These are phyloP conservation scores for Prunus armeniaca DNA, from an alignment of 306 rosid genomes.

Conservation along the genomic window DNA sequence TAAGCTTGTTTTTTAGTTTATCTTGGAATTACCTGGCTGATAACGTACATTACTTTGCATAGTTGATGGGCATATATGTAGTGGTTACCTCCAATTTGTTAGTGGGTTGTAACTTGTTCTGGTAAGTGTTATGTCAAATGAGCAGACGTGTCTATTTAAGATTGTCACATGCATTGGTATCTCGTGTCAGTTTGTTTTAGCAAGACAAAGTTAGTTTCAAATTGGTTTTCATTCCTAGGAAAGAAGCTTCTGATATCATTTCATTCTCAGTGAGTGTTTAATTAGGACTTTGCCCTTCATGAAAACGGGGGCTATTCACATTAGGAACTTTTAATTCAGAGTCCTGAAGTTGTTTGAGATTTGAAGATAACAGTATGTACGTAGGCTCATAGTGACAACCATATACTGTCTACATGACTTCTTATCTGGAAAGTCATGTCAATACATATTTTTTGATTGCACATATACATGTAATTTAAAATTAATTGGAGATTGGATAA, in stretches of 20 bases:
- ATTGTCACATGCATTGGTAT: neutral
- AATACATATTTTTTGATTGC: neutral
- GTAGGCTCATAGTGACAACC: neutral
- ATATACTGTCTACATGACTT: neutral
- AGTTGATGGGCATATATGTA: neutral
- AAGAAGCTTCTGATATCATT: no score
- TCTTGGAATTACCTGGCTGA: neutral
- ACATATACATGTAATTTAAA: neutral
- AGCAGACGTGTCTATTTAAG: neutral
- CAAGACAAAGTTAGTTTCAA: no score
- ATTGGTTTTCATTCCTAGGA: no score
- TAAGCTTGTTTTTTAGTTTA: constrained; percentile 22
- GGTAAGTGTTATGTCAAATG: neutral
- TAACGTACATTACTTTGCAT: neutral
- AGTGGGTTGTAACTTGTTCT: neutral
- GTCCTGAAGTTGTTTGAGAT: no score
- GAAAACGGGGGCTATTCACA: no score
- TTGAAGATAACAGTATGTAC: no score
- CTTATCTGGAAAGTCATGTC: neutral
- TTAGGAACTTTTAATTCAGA: no score
- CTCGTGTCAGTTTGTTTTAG: no score
- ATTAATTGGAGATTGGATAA: constrained; percentile 17
- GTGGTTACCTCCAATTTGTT: neutral
- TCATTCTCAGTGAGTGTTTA: no score
- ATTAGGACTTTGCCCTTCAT: no score